Percentiles rank a stretch among this genome's conserved stretches.
These are phyloP conservation scores for Colletotrichum falcatum DNA, from an alignment of 2,329 filamentous ascomycete species.

Conservation along the genomic window DNA sequence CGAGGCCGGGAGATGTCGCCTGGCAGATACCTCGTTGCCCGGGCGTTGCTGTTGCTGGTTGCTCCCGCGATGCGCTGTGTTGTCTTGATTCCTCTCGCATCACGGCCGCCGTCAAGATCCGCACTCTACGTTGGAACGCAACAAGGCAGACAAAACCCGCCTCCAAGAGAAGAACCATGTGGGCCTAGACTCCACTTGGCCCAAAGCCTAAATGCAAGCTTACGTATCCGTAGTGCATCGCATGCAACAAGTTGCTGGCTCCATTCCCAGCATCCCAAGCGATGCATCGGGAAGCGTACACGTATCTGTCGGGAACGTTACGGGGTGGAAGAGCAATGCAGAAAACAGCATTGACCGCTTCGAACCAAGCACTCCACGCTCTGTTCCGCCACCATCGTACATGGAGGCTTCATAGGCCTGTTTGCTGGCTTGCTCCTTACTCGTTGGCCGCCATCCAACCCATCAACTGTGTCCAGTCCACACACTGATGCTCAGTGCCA, in stretches of 20 bases:
- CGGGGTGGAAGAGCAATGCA: not conserved
- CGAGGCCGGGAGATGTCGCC: not conserved
- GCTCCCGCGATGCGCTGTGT: not conserved
- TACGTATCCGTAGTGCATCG: no score
- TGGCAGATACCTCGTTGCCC: not conserved
- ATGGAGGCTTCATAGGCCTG: no score
- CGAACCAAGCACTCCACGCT: not conserved
- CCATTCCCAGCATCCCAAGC: not conserved
- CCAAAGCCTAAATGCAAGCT: constrained; percentile 26
- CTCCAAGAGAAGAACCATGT: not conserved
- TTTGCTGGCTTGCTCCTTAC: no score
- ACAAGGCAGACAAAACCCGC: not conserved
- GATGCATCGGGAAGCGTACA: not conserved
- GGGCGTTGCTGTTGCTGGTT: no score
- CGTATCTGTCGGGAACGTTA: no score
- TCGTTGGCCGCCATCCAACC: no score
- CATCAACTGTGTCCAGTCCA: no score
- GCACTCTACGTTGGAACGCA: not conserved
- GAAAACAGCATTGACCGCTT: not conserved
- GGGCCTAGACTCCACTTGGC: not conserved
- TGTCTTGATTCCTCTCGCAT: no score
- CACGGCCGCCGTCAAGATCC: no score
- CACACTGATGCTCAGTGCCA: no score
- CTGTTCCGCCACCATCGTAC: not conserved
- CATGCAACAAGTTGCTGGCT: no score